phyloP scores from a whole-genome alignment of 352 stramenopile species.

The Plasmopara halstedii region DNA sequence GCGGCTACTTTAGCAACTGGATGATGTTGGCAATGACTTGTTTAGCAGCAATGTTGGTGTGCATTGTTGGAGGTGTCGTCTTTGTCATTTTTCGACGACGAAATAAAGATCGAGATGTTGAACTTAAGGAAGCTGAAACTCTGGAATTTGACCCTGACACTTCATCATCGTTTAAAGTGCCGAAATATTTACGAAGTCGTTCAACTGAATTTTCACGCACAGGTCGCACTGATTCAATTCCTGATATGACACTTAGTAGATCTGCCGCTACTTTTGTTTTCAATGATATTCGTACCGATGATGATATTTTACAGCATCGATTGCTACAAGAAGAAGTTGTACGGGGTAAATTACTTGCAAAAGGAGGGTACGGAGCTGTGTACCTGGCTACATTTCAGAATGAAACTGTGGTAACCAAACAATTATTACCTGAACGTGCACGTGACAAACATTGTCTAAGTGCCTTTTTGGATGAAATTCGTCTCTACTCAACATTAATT shows the following conservation, averaged over 20 bases:
- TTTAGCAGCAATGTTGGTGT: slow-evolving; percentile 23
- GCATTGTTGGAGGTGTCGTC: slow-evolving; percentile 14
- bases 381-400: slow-evolving; percentile 41
- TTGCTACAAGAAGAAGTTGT: slow-evolving; percentile 43
- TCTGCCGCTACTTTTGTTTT: slow-evolving; percentile 19
- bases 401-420: slow-evolving; percentile 40
- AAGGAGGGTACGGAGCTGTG: slow-evolving; percentile 53
- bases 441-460: slow-evolving; percentile 24
- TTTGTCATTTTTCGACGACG: slow-evolving; percentile 24
- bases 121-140: slow-evolving; percentile 18
- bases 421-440: slow-evolving; percentile 26
- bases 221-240: slow-evolving; percentile 18
- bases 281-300: slow-evolving; percentile 65
- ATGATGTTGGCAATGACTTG: slow-evolving; percentile 36
- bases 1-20: slow-evolving; percentile 26
- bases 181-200: slow-evolving; percentile 18
- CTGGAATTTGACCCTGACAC: slow-evolving; percentile 15
- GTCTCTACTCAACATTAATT: slow-evolving; percentile 28
- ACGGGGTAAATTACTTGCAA: slow-evolving; percentile 30
- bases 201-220: slow-evolving; percentile 18
- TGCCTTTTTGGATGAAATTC: slow-evolving; percentile 40
- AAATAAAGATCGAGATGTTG: slow-evolving; percentile 19
- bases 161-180: slow-evolving; percentile 20
- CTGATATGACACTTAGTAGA: slow-evolving; percentile 8
- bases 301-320: slow-evolving; percentile 41